A percentile compares a stretch with the other conserved stretches of the same genome.
These are phyloP conservation scores for Hyaloscypha variabilis DNA, from an alignment of 495 filamentous ascomycete genomes.

Conservation along the genomic window DNA sequence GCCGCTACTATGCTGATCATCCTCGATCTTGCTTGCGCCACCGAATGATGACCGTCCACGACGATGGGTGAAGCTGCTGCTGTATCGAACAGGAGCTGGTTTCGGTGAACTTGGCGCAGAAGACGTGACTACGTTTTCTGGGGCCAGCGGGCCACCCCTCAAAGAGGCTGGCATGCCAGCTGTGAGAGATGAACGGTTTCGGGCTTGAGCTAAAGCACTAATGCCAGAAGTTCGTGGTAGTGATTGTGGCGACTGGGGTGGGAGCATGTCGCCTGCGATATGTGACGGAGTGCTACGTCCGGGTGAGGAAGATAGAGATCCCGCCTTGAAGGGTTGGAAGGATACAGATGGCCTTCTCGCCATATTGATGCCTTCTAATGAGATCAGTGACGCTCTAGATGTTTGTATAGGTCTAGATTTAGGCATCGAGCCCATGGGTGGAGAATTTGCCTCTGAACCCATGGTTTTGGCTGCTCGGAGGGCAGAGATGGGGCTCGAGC, in stretches of 20 bases:
- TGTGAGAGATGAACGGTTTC: constrained; percentile 67
- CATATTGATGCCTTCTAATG: constrained; percentile 47
- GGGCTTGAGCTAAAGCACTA: constrained; percentile 61
- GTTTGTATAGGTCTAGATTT: constrained; percentile 58
- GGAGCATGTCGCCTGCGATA: constrained; percentile 34
- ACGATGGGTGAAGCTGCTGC: constrained; percentile 88
- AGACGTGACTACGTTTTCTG: constrained; percentile 61
- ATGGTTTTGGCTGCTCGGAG: constrained; percentile 66
- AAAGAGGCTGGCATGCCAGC: constrained; percentile 67
- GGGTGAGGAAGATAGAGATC: constrained; percentile 90
- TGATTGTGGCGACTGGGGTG: constrained; percentile 63
- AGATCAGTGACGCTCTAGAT: constrained; percentile 62
- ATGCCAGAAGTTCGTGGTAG: constrained; percentile 51
- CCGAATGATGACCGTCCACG: constrained; percentile 75
- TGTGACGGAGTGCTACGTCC: constrained; percentile 31
- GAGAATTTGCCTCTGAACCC: constrained; percentile 63
- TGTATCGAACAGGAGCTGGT: constrained; percentile 71
- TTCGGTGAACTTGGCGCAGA: constrained; percentile 73
- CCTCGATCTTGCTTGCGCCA: constrained; percentile 68
- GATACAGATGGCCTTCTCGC: constrained; percentile 76
- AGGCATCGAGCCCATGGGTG: constrained; percentile 61
- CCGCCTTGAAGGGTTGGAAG: constrained; percentile 94
- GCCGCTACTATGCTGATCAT: constrained; percentile 85
- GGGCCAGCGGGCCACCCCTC: constrained; percentile 51
- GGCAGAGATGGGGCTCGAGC: constrained; percentile 86